Conservation (phyloP, 352 stramenopile species). For the Stephanocyclus meneghinianus region DNA sequence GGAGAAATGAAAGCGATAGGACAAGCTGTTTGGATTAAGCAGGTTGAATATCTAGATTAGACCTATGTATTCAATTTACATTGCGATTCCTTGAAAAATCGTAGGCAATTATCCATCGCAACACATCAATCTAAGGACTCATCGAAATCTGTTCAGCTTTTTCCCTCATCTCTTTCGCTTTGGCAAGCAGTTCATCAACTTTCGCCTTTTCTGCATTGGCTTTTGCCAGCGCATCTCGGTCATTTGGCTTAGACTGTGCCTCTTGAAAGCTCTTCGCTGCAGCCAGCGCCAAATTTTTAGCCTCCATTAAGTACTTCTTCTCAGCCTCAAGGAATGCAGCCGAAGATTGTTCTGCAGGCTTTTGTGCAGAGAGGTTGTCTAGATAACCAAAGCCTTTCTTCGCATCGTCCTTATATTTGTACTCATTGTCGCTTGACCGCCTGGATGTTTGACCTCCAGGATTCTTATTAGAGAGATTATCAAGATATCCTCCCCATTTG, state of each 20-base stretch:
- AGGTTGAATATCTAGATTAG: constrained; percentile 42
- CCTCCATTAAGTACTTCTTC: constrained; percentile 35
- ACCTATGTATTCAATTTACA: not conserved
- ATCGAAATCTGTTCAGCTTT: constrained; percentile 23
- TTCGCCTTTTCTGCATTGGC: constrained; percentile 26
- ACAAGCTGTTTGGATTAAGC: constrained; percentile 50
- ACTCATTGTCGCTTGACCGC: not conserved
- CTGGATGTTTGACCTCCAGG: not conserved
- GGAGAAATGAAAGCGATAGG: constrained; percentile 39
- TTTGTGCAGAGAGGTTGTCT: constrained; percentile 1
- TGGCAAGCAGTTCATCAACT: constrained; percentile 34
- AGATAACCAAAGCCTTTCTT: not conserved
- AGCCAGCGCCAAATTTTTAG: constrained; percentile 24
- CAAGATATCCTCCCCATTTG: constrained; percentile 35
- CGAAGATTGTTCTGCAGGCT: not conserved
- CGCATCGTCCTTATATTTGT: constrained; percentile 1
- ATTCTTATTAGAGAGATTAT: constrained; percentile 26
- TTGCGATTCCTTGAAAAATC: no score
- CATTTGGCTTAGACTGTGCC: constrained; percentile 22
- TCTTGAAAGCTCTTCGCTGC: constrained; percentile 34
- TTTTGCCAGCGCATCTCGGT: constrained; percentile 23
- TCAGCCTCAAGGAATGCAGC: constrained; percentile 23
- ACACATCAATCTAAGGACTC: not conserved
- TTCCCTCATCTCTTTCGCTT: constrained; percentile 40
- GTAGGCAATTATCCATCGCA: not conserved